Evolutionary conservation across 345 rosid genomes (phyloP).

Genomic region (Heritiera littoralis): DNA sequence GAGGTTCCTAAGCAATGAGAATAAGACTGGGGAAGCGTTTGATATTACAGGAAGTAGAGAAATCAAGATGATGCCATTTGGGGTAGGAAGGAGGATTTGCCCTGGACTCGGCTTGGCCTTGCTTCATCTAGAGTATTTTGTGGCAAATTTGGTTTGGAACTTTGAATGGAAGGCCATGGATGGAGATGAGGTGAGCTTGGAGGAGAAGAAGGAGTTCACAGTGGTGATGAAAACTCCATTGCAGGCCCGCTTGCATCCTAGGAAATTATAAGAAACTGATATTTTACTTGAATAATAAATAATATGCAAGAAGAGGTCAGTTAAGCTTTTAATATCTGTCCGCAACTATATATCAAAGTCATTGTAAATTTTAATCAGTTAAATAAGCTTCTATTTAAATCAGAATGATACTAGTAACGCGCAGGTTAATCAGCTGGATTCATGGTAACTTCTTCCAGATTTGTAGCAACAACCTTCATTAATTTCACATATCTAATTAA

Average conservation of each 20-base stretch:
- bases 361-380: no score
- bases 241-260: neutral
- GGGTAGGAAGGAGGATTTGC: constrained; percentile 46
- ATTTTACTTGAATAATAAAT: neutral
- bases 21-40: neutral
- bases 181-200: constrained; percentile 28
- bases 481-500: no score
- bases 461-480: no score
- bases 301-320: no score
- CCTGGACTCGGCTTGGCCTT: constrained; percentile 36
- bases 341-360: no score
- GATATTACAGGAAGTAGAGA: constrained; percentile 40
- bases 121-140: constrained; percentile 42
- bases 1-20: constrained; percentile 24
- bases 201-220: constrained; percentile 34
- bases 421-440: no score
- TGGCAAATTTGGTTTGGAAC: constrained; percentile 34
- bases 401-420: no score
- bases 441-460: no score
- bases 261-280: neutral
- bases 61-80: constrained; percentile 50
- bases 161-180: constrained; percentile 37
- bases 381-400: no score
- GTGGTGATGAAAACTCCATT: constrained; percentile 34
- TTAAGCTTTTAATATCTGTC: no score